Evolutionary conservation across 1,284 basidiomycete genomes (phyloP), one percentile per base, ranked within the genome.

Genomic region (Gymnopus androsaceus): DNA sequence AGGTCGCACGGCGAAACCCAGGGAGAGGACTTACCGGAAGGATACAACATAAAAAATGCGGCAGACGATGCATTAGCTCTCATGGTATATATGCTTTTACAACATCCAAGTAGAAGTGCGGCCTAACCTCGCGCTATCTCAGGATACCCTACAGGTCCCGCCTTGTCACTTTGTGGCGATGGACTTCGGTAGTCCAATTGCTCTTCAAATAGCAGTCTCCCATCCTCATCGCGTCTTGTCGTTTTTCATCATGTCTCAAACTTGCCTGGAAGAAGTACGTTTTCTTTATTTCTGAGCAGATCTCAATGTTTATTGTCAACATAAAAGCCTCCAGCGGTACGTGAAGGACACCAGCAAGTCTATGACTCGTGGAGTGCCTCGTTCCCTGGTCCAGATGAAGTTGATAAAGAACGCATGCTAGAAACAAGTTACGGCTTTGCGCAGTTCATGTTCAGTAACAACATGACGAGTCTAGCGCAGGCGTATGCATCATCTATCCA

Each of bases 51-150:
- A 25, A 21, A 37, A 25, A 47, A 58, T 27, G 53, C 56, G 21
- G 56, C 48, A 19, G 56, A 58, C 14, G 59, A 60, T 36, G 36
- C 54, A 25, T 53, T 51, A 9, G 54, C 47, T n/a, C 30, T 60
- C 23, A 60, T 60, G 53, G 59, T 60, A 12, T 11, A 27, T 17
- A 11, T 50, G 14, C 37, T 11, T 17, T 40, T 5, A 6, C 5
- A n/a, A 9, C 17, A 19, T 19, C 37, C n/a, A n/a, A n/a, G n/a
- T n/a, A n/a, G n/a, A n/a, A 6, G 5, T 40, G 37, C 6, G 5
- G 11, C 34, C 15, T 48, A 21, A 19, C n/a, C 15, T 5, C 5
- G 38, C 14, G 17, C 5, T 40, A 5, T 14, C 6, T 19, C 7
- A 49, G 47, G 47, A 49, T 14, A 25, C 31, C 4, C 30, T 49